Evolutionary conservation across 169 alveolate genomes (phyloP).

Genomic region (Plasmodium inui): DNA sequence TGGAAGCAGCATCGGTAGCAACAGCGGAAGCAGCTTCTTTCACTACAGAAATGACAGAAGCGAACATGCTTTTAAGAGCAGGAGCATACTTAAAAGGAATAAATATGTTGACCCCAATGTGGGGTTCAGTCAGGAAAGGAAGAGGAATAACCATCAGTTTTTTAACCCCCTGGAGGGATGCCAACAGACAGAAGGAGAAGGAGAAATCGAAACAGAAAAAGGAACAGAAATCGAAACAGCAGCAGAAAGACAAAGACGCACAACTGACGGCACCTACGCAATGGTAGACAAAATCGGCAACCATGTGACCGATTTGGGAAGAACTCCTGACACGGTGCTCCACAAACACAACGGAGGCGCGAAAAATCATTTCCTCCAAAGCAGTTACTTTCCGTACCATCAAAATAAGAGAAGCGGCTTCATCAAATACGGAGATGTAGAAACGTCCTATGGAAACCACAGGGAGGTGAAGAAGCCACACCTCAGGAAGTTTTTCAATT

Average conservation of each 20-base stretch:
- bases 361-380: not conserved
- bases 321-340: not conserved
- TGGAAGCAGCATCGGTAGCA: not conserved
- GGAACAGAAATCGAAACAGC: not conserved
- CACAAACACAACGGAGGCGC: not conserved
- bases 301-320: not conserved
- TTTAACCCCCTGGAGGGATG: not conserved
- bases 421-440: not conserved
- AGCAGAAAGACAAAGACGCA: not conserved
- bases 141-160: not conserved
- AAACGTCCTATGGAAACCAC: not conserved
- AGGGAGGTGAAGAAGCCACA: conserved; percentile 24
- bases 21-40: not conserved
- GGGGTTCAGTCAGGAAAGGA: not conserved
- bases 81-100: not conserved
- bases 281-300: not conserved
- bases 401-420: conserved; percentile 23
- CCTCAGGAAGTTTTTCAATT: conserved; percentile 14
- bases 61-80: not conserved
- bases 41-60: not conserved
- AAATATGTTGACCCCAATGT: not conserved
- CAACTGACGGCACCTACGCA: not conserved
- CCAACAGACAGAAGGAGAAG: not conserved
- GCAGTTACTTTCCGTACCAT: not conserved
- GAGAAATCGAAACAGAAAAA: not conserved